Base-by-base conservation (phyloP, 768 basidiomycete species). In the Lactarius deliciosus region DNA sequence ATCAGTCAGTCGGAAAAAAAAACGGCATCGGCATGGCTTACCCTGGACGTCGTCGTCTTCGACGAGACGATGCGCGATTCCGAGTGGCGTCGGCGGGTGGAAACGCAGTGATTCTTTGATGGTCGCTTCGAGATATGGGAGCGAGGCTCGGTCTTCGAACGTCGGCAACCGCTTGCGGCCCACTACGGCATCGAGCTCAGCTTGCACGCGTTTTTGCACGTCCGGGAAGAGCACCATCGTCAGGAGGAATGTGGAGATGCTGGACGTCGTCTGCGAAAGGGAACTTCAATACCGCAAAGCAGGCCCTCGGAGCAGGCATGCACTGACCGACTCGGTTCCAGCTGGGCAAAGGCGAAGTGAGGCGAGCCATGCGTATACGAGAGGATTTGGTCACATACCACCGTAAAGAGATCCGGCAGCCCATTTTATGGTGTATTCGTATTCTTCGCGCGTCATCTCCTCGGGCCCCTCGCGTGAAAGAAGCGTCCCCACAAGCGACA, bases 41-140 rank as follows among this genome's bases (percentile, higher is more conserved):
- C 66, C 66, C 41, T 68, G 62, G 20, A 77, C 73, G 11, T 73
- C 65, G 64, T 78, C 77, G 60, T 79, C 78, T 62, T 74, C 73
- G 9, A 66, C 64, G n/a, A 73, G 65, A 10, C 72, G 69, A 60
- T 79, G 78, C 11, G 77, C 73, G 28, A 78, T 65, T 28, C 70
- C 76, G 34, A 68, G 60, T 9, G 63, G 69, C 56, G 60, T 64
- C 43, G 69, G 66, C 5, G 69, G 69, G 57, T 68, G 69, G 64
- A 70, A 70, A 15, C 69, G 67, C 34, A 70, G 54, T 1, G 64
- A 64, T 61, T 70, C 69, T 61, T 70, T 69, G 63, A 70, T 69
- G 59, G 64, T 64, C 20, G 68, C 68, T 20, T 64, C 66, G 43
- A 70, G 69, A 40, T 68, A 70, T 28, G 67, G 67, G 50, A 70